Conservation (phyloP, 352 stramenopile genomes). For the Plasmopara muralis region DNA sequence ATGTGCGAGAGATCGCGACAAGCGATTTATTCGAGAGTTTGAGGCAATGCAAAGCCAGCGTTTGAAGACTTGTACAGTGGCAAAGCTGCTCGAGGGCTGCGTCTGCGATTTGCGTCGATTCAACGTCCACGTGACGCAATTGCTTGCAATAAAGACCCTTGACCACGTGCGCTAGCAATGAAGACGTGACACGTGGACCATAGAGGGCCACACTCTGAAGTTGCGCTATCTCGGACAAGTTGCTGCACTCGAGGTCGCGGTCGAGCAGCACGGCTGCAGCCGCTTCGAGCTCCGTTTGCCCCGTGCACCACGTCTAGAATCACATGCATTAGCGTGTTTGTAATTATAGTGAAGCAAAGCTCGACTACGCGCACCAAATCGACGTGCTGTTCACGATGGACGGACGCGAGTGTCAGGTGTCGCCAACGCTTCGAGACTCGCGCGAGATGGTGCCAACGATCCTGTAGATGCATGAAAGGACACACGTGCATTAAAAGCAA, state of each 20-base stretch:
- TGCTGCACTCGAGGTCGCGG: slow-evolving; percentile 4
- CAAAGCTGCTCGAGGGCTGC: slow-evolving; percentile 32
- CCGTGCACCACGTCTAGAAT: slow-evolving; percentile 61
- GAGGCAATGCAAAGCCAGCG: slow-evolving; percentile 58
- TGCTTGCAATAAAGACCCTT: slow-evolving; percentile 27
- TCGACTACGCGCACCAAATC: slow-evolving; percentile 40
- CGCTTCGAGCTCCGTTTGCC: slow-evolving; percentile 48
- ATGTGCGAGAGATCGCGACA: slow-evolving; percentile 32
- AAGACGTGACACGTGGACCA: slow-evolving; percentile 42
- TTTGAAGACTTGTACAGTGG: slow-evolving; percentile 28
- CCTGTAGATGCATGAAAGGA: slow-evolving; percentile 45
- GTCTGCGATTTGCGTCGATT: slow-evolving; percentile 70
- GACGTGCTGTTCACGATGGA: slow-evolving; percentile 37
- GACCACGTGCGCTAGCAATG: slow-evolving; percentile 38
- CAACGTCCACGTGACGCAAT: slow-evolving; percentile 47
- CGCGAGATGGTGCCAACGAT: slow-evolving; percentile 47
- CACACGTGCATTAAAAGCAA: slow-evolving; percentile 43
- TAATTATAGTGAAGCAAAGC: background rate
- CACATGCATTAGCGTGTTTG: background rate
- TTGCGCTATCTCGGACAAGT: slow-evolving; percentile 17
- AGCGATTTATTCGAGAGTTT: slow-evolving; percentile 60
- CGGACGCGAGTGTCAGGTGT: slow-evolving; percentile 45
- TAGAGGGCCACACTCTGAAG: slow-evolving; percentile 54
- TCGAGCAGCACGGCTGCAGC: slow-evolving; percentile 31
- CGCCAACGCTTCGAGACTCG: slow-evolving; percentile 54